Conservation (phyloP, 2,329 filamentous ascomycete genomes). For the Cladosporium sp. region DNA sequence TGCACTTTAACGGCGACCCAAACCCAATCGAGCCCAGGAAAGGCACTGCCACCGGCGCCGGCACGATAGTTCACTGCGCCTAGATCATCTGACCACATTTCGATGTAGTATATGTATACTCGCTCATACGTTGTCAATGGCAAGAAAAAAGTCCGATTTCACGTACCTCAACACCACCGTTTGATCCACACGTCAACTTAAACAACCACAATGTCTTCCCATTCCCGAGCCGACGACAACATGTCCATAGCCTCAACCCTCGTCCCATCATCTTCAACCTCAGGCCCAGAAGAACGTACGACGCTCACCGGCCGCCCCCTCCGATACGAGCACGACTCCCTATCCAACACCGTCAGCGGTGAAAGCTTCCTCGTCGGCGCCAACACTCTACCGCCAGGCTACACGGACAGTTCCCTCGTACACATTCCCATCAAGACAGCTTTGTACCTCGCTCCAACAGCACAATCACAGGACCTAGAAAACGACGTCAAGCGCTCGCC, state of each 20-base stretch:
- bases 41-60: neutral
- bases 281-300: neutral
- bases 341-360: slow-evolving; percentile 21
- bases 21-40: neutral
- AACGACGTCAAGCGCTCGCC: neutral
- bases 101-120: neutral
- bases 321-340: slow-evolving; percentile 22
- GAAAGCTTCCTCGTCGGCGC: slow-evolving; percentile 21
- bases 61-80: neutral
- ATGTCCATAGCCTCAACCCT: slow-evolving; percentile 11
- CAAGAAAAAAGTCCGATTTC: too few species aligned
- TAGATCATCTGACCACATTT: neutral
- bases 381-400: slow-evolving; percentile 28
- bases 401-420: slow-evolving; percentile 28
- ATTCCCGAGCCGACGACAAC: neutral
- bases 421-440: slow-evolving; percentile 27
- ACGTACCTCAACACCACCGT: too few species aligned
- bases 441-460: slow-evolving; percentile 9
- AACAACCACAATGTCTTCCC: neutral
- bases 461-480: neutral
- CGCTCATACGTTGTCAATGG: neutral
- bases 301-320: slow-evolving; percentile 24
- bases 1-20: neutral
- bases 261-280: neutral
- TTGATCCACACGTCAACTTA: neutral